phyloP scores from a whole-genome alignment of 2,329 filamentous ascomycete species.

The Cercospora beticola region DNA sequence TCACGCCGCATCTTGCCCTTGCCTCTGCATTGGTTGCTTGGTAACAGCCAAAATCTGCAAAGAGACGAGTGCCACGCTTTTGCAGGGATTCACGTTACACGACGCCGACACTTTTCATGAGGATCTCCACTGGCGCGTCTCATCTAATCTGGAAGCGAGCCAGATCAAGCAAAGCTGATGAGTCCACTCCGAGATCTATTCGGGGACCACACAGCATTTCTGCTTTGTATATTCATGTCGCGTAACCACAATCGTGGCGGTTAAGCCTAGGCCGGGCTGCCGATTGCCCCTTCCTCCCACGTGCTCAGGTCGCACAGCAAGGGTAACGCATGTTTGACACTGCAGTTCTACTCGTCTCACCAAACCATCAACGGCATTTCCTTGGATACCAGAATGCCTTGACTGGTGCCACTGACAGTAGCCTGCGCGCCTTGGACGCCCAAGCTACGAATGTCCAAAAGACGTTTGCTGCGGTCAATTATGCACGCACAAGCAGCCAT shows the following conservation, averaged over 20 bases:
- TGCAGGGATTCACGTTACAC: conserved; percentile 21
- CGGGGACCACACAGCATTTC: not conserved
- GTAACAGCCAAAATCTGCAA: conserved; percentile 8
- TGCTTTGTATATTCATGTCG: not conserved
- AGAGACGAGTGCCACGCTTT: conserved; percentile 16
- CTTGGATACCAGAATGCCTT: conserved; percentile 1
- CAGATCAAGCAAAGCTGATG: not conserved
- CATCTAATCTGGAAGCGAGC: conserved; percentile 13
- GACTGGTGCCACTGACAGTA: not conserved
- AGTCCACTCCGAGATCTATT: conserved; percentile 1
- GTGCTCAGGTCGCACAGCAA: not conserved
- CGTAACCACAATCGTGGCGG: not conserved
- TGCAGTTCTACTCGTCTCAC: not conserved
- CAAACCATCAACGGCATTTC: not conserved
- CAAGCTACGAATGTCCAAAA: not conserved
- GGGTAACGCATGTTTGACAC: not conserved
- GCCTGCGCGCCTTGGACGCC: not conserved
- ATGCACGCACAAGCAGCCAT: not conserved
- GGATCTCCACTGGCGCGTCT: conserved; percentile 20
- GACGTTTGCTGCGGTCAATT: not conserved
- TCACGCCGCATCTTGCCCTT: not conserved
- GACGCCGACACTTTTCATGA: conserved; percentile 14
- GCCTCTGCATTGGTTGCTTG: conserved; percentile 1
- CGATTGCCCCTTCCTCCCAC: conserved; percentile 1
- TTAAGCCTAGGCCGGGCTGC: not conserved